These are phyloP conservation scores for Aspergillus indologenus DNA, from an alignment of 495 filamentous ascomycete genomes.

Conservation along the genomic window DNA sequence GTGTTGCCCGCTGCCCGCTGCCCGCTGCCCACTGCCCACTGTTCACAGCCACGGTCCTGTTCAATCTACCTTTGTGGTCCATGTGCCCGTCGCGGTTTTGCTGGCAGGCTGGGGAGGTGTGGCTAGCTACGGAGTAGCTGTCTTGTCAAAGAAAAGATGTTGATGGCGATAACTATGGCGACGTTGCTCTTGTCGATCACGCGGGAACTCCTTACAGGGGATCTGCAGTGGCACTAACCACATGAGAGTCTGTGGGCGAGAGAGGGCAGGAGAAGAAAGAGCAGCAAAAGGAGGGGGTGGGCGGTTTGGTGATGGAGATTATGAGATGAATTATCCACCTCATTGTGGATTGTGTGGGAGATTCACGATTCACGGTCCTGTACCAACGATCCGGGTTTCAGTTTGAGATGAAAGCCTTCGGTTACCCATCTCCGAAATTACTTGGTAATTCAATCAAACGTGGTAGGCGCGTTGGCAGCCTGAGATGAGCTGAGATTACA, in stretches of 20 bases:
- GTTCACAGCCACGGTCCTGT: neutral
- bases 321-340: slow-evolving; percentile 1
- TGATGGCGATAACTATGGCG: slow-evolving; percentile 6
- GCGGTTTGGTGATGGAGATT: neutral
- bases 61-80: neutral
- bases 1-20: neutral
- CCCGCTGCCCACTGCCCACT: neutral
- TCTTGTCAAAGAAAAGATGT: slow-evolving; percentile 2
- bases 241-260: neutral
- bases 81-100: slow-evolving; percentile 8
- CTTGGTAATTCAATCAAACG: neutral
- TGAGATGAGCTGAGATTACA: neutral
- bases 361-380: neutral
- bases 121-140: neutral
- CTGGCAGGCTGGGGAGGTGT: neutral
- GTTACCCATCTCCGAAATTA: neutral
- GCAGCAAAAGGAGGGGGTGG: neutral
- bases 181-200: slow-evolving; percentile 36
- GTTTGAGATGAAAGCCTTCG: neutral
- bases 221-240: slow-evolving; percentile 21
- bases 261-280: neutral
- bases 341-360: neutral
- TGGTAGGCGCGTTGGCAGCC: neutral
- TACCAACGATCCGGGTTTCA: neutral
- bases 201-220: slow-evolving; percentile 35